Conservation (phyloP, 2,329 filamentous ascomycete genomes). For the Colletotrichum sp. region DNA sequence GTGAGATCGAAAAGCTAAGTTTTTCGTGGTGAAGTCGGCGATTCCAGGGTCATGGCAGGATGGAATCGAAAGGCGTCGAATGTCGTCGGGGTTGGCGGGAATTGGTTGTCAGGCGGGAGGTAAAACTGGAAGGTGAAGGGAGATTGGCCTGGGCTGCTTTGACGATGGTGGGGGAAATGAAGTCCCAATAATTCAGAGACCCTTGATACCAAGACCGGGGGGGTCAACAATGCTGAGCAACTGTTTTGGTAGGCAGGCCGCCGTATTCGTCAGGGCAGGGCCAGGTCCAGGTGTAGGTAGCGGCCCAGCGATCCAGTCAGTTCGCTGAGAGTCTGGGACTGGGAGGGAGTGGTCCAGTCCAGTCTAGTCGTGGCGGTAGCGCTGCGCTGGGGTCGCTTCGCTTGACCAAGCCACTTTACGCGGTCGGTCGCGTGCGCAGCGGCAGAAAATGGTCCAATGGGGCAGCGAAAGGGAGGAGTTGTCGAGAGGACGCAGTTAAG, state of each 20-base stretch:
- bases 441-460: conserved; percentile 3
- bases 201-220: conserved; percentile 21
- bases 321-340: not conserved
- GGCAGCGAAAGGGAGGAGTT: not conserved
- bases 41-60: conserved; percentile 12
- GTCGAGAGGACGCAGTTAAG: not conserved
- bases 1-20: conserved; percentile 5
- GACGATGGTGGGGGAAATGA: conserved; percentile 25
- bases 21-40: conserved; percentile 3
- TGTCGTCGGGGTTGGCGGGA: not conserved
- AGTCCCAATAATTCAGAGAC: conserved; percentile 24
- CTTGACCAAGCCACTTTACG: conserved; percentile 22
- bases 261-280: conserved; percentile 13
- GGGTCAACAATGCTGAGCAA: conserved; percentile 12
- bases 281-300: not conserved
- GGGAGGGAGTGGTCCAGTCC: not conserved
- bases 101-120: conserved; percentile 10
- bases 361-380: conserved; percentile 8
- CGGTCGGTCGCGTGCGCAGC: conserved; percentile 21
- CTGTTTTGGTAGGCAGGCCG: conserved; percentile 7
- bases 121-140: conserved; percentile 9
- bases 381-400: conserved; percentile 19
- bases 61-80: not conserved
- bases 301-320: not conserved
- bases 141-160: conserved; percentile 20